Evolutionary conservation across 208 protist genomes (phyloP), one percentile per base, ranked within the genome.

Genomic region (Wallacemonas sp.): DNA sequence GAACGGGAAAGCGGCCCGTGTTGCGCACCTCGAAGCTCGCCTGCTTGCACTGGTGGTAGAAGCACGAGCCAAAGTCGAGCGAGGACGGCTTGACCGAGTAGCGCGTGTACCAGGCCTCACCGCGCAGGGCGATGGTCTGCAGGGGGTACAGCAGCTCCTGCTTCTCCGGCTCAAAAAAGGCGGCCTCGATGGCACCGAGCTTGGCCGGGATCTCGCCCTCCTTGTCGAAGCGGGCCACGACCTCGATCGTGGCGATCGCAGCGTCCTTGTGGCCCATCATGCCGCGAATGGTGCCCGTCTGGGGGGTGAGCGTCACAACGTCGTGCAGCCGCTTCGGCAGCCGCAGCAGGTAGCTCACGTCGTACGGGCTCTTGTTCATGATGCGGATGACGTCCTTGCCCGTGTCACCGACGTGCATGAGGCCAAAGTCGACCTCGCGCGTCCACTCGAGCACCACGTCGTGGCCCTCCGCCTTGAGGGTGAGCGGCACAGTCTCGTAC

Each of bases 51-150:
- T 97, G 86, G 44, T 92, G 78, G 52, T 78, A 85, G 61, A 97
- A 72, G 69, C 97, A 94, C 65, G 95, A 94, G 28, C 97, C 97
- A 77, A 99, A 99, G 81, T 97, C 95, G 67, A 99, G 87, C 46
- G 70, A 83, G n/a, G 79, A 73, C 29, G 97, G 97, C 61, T 92
- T 86, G 11, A 98, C 73, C n/a, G 74, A 44, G 72, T 87, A 98
- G 48, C 81, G 79, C 18, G 83, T 97, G 79, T 96, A 97, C 83
- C 92, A 91, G 32, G 88, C 86, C 71, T 95, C 84, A n/a, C 89
- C 95, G 14, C 20, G 79, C 2, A 98, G 45, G 36, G 79, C 72
- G 29, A 95, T 88, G 22, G 57, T 83, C 76, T 94, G 89, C 52
- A 96, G 65, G 10, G 87, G 88, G 67, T 95, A 94, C 11, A 95